These are phyloP conservation scores for Paramecium caudatum DNA, from an alignment of 73 alveolate genomes.

Conservation along the genomic window DNA sequence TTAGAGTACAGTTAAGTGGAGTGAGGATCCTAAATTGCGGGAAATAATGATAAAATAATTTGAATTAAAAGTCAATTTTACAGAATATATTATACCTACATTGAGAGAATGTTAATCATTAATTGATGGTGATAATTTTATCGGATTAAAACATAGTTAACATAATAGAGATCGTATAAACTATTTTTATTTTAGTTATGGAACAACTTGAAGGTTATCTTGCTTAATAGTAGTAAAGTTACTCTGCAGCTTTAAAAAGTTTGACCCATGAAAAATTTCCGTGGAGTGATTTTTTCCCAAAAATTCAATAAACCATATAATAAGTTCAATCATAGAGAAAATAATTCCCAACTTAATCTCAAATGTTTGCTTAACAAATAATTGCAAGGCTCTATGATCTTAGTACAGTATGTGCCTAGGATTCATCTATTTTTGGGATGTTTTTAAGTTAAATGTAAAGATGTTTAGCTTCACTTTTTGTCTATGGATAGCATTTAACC, in stretches of 20 bases:
- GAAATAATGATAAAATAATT: conserved; percentile 57
- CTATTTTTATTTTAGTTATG: not conserved
- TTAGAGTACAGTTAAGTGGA: conserved; percentile 1
- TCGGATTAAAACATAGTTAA: conserved; percentile 10
- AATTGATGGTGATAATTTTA: conserved; percentile 67
- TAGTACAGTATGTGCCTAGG: conserved; percentile 53
- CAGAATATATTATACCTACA: conserved; percentile 51
- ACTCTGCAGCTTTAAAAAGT: conserved; percentile 33
- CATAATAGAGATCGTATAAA: conserved; percentile 42
- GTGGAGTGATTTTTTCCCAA: conserved; percentile 35
- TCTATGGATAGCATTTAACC: conserved; percentile 37
- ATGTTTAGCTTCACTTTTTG: conserved; percentile 43
- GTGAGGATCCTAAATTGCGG: conserved; percentile 45
- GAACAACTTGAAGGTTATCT: conserved; percentile 39
- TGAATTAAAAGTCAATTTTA: conserved; percentile 55
- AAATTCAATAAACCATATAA: not conserved
- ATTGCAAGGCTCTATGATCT: conserved; percentile 49
- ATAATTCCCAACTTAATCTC: conserved; percentile 44
- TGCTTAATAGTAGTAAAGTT: not conserved
- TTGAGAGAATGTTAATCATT: conserved; percentile 61
- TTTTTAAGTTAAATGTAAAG: conserved; percentile 19
- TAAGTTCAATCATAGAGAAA: conserved; percentile 30
- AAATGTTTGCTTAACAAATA: conserved; percentile 50
- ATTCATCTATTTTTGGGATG: conserved; percentile 64
- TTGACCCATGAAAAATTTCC: conserved; percentile 39